Evolutionary conservation across 208 protist genomes (phyloP), one percentile per base, ranked within the genome.

Genomic region (Leishmania guyanensis): DNA sequence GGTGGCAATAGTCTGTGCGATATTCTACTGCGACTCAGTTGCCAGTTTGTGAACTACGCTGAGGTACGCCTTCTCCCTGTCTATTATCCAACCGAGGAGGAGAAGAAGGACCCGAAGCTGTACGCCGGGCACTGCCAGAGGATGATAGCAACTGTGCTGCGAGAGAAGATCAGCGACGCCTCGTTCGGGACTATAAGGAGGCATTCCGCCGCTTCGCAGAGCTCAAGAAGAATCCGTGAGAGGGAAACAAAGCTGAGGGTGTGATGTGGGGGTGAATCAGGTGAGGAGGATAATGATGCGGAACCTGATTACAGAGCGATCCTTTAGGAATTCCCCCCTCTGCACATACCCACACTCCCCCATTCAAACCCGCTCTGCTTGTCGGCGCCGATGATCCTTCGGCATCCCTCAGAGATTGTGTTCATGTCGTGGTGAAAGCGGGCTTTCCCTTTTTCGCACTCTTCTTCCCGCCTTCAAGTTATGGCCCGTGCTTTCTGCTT

Each of bases 41-140:
- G 84, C 77, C 95, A 98, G 86, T 96, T 98, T 80, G 89, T 97
- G 17, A 97, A 92, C 73, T 85, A 90, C 73, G 84, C 91, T 14
- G 93, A 98, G 81, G 81, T 95, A 8, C 90, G 90, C 33, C 84
- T 87, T 26, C 89, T 98, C 43, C 95, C 95, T 1, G 91, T 97
- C 46, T 98, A 98, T 83, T 74, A 88, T 69, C 97, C 97, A 1
- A 96, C 94, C 56, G 90, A 92, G 58, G 93, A 88, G 68, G 96
- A 98, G 87, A 81, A 86, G 80, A 78, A 85, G 12, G 88, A 98
- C 64, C 76, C 94, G 6, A 84, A 80, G 9, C 56, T 95, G 51
- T 98, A 96, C 78, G 95, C 95, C 0, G 79, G 76, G 26, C 96
- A 97, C 64, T 97, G 96, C 77, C 93, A 95, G 85, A 77, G 81